Evolutionary conservation across 768 basidiomycete species (phyloP).

Genomic region (Sporobolomyces roseus): DNA sequence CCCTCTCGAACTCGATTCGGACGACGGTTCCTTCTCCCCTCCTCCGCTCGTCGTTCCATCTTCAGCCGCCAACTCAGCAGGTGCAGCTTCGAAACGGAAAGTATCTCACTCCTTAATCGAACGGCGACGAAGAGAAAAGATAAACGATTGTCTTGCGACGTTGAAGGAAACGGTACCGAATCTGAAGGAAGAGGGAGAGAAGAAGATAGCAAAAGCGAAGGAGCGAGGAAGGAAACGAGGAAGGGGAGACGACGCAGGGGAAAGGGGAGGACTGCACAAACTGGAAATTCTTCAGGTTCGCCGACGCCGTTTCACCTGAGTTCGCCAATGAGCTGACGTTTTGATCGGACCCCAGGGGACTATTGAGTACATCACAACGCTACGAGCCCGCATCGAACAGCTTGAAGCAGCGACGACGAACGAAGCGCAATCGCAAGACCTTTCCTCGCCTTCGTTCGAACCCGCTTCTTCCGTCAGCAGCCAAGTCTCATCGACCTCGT

Average conservation of each 20-base stretch:
- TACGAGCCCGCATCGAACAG: conserved; percentile 8
- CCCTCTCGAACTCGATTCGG: conserved; percentile 6
- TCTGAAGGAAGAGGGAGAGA: conserved; percentile 30
- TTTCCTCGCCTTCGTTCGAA: not conserved
- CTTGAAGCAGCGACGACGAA: conserved; percentile 6
- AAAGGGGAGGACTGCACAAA: conserved; percentile 38
- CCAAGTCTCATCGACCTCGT: not conserved
- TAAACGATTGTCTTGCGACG: conserved; percentile 80
- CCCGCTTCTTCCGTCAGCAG: no score
- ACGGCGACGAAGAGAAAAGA: conserved; percentile 87
- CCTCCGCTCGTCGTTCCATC: not conserved
- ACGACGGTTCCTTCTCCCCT: conserved; percentile 2
- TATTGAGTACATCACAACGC: conserved; percentile 23
- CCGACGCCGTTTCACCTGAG: not conserved
- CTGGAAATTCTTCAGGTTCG: conserved; percentile 40
- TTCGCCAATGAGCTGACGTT: not conserved
- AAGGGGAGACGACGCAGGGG: conserved; percentile 13
- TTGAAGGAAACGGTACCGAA: conserved; percentile 71
- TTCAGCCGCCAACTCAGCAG: not conserved
- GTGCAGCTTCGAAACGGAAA: conserved; percentile 63
- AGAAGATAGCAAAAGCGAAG: conserved; percentile 35
- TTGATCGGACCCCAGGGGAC: conserved; percentile 17
- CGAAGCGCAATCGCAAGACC: no score
- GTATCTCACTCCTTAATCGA: conserved; percentile 94
- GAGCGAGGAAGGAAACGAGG: conserved; percentile 33